A percentile compares a stretch with the other conserved stretches of the same genome.
These are phyloP conservation scores for Penicillium palitans DNA, from an alignment of 2,329 filamentous ascomycete genomes.

Conservation along the genomic window DNA sequence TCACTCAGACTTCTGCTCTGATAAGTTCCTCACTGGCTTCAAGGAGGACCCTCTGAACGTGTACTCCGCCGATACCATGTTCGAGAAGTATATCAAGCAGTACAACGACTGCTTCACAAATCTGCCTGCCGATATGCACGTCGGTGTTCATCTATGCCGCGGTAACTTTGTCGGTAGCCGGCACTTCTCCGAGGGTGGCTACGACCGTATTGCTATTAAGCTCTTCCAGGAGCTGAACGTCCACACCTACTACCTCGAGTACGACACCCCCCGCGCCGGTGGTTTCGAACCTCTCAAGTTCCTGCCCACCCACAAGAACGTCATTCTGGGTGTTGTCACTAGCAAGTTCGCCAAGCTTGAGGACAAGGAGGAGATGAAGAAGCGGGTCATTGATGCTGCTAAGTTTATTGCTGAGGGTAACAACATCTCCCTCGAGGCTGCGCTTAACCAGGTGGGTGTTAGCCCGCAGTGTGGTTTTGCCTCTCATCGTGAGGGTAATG, in stretches of 20 bases:
- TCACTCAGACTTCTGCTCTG: conserved; percentile 67
- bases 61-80: conserved; percentile 66
- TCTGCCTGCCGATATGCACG: conserved; percentile 68
- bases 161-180: conserved; percentile 66
- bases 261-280: conserved; percentile 64
- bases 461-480: conserved; percentile 75
- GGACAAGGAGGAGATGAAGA: conserved; percentile 64
- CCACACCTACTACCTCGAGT: conserved; percentile 69
- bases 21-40: conserved; percentile 71
- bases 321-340: conserved; percentile 64
- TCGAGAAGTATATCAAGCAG: conserved; percentile 73
- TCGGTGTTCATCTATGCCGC: conserved; percentile 73
- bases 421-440: conserved; percentile 64
- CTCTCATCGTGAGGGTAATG: conserved; percentile 72
- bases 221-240: conserved; percentile 64
- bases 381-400: conserved; percentile 60
- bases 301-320: conserved; percentile 61
- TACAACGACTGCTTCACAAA: conserved; percentile 71
- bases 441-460: conserved; percentile 66
- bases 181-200: conserved; percentile 66
- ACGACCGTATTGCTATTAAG: conserved; percentile 67
- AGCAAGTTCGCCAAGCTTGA: conserved; percentile 64
- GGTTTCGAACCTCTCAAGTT: conserved; percentile 65
- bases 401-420: conserved; percentile 69
- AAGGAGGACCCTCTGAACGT: conserved; percentile 66